These are phyloP conservation scores for Saccharum spontaneum DNA, from an alignment of 176 grass and related monocot species.

Conservation along the genomic window DNA sequence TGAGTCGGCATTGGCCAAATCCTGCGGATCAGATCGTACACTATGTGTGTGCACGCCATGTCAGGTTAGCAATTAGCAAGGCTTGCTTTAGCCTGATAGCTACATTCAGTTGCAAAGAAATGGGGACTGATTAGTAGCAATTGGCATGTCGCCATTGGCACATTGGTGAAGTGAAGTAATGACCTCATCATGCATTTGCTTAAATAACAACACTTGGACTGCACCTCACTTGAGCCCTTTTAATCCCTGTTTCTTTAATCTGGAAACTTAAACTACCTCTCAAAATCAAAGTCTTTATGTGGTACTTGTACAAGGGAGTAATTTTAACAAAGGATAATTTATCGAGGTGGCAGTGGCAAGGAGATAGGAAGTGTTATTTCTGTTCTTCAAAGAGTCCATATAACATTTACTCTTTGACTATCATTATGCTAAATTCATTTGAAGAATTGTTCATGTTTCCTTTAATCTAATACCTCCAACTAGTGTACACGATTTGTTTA, in stretches of 20 bases:
- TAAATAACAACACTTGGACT: not conserved
- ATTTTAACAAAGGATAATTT: too few relatives aligned
- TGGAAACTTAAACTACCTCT: too few relatives aligned
- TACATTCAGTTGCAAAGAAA: conserved; percentile 23
- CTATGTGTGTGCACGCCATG: not conserved
- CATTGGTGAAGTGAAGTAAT: not conserved
- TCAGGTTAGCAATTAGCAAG: conserved; percentile 1
- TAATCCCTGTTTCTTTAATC: not conserved
- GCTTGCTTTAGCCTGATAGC: conserved; percentile 25
- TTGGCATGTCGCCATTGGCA: not conserved
- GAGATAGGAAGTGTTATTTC: too few relatives aligned
- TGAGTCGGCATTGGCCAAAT: conserved; percentile 14
- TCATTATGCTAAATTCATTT: too few relatives aligned
- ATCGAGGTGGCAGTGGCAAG: too few relatives aligned
- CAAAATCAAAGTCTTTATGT: too few relatives aligned
- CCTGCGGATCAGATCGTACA: not conserved
- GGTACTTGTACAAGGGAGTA: too few relatives aligned
- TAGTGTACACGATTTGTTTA: too few relatives aligned
- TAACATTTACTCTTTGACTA: too few relatives aligned
- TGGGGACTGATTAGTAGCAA: not conserved
- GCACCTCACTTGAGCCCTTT: not conserved
- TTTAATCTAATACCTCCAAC: too few relatives aligned
- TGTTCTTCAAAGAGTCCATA: too few relatives aligned
- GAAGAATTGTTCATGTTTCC: too few relatives aligned
- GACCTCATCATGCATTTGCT: not conserved